phyloP scores from a whole-genome alignment of 164 flowering plant species.

The Vitis rotundifolia region DNA sequence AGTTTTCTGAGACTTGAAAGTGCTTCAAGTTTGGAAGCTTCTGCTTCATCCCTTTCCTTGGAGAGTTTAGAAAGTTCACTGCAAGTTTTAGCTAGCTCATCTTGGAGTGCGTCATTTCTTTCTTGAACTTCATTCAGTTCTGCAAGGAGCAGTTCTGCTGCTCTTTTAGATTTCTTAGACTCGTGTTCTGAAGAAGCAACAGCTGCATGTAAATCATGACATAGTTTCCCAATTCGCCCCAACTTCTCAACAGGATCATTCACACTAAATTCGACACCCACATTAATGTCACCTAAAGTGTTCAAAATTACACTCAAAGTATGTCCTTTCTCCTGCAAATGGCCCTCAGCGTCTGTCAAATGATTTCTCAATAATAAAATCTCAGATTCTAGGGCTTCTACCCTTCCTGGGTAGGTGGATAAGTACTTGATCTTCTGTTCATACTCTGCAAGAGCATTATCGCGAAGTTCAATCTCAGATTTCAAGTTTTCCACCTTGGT shows the following conservation, averaged over 20 bases:
- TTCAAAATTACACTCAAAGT: slow-evolving; percentile 45
- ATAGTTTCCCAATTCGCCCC: slow-evolving; percentile 42
- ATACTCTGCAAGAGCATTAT: slow-evolving; percentile 43
- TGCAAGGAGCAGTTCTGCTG: slow-evolving; percentile 80
- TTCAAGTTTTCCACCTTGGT: slow-evolving; percentile 54
- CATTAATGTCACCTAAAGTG: slow-evolving; percentile 47
- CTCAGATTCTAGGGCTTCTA: slow-evolving; percentile 57
- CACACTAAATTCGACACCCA: slow-evolving; percentile 31
- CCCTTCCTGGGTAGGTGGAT: slow-evolving; percentile 41
- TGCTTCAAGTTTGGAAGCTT: slow-evolving; percentile 66
- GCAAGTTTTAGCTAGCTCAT: slow-evolving; percentile 59
- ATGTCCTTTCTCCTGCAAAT: slow-evolving; percentile 45
- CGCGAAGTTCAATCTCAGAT: slow-evolving; percentile 44
- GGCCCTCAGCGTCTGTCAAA: slow-evolving; percentile 53
- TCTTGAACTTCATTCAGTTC: slow-evolving; percentile 98
- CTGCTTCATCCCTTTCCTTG: slow-evolving; percentile 54
- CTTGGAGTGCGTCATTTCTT: slow-evolving; percentile 83
- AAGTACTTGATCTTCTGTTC: slow-evolving; percentile 56
- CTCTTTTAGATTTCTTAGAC: slow-evolving; percentile 72
- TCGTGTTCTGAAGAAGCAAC: slow-evolving; percentile 63
- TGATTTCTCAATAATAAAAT: slow-evolving; percentile 43
- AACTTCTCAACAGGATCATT: slow-evolving; percentile 66
- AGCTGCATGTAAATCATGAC: slow-evolving; percentile 47
- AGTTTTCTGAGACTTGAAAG: slow-evolving; percentile 51
- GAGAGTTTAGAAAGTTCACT: slow-evolving; percentile 46